These are phyloP conservation scores for Coniochaeta sp. DNA, from an alignment of 2,329 filamentous ascomycete genomes.

Conservation along the genomic window DNA sequence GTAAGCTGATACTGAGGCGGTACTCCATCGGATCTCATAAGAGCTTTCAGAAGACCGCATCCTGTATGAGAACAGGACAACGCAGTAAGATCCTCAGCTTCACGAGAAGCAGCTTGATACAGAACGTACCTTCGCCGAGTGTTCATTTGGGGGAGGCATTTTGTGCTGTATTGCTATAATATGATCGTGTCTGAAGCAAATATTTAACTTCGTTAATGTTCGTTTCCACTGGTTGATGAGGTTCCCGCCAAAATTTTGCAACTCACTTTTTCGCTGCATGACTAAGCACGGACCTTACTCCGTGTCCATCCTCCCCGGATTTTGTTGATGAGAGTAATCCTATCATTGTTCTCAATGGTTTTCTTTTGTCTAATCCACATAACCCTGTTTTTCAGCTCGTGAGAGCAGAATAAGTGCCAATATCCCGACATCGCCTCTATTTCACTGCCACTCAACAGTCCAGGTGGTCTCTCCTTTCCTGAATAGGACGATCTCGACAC, in stretches of 20 bases:
- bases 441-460: slow-evolving; percentile 38
- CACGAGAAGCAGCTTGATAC: no score
- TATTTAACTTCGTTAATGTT: background rate
- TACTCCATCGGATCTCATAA: no score
- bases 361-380: no score
- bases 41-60: no score
- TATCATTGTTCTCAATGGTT: no score
- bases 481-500: slow-evolving; percentile 60
- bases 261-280: background rate
- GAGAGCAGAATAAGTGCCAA: no score
- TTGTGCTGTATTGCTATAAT: background rate
- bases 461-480: slow-evolving; percentile 54
- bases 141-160: slow-evolving; percentile 14
- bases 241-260: background rate
- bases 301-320: no score
- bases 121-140: slow-evolving; percentile 13
- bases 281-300: slow-evolving; percentile 1
- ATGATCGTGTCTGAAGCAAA: background rate
- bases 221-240: background rate
- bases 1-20: background rate
- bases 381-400: no score
- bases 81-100: no score
- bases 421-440: no score
- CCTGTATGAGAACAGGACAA: no score
- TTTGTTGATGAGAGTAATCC: no score